Base-by-base conservation (phyloP, 2,329 filamentous ascomycete genomes). In the Trichoderma semiorbis region DNA sequence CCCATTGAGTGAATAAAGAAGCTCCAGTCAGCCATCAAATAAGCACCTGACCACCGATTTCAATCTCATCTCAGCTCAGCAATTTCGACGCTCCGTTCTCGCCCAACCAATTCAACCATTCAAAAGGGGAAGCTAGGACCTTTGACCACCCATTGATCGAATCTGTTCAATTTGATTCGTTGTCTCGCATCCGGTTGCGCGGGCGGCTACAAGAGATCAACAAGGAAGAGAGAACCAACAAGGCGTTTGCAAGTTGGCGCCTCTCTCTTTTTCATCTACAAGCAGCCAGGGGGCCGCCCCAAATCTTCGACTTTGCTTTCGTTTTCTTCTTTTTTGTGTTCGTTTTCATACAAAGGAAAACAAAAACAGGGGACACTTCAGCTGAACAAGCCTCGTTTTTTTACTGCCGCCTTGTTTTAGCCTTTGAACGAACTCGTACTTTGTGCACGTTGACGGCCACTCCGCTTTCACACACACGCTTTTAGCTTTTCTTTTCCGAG, bases 391-490 rank as follows among this genome's bases (percentile, higher is more conserved):
- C 67, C 55, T 50, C 30, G 39, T 61, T 62, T 53, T 58, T 39
- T 50, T 21, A 11, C 36, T 61, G 11, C 39, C 39, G n/a, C 28
- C 28, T 53, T 50, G 34, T 60, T 61, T 61, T 69, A 61, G 66
- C 57, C 66, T 69, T 69, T 61, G 55, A 50, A 69, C 67, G 67
- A 43, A 61, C 67, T 69, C 67, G 67, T 69, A 53, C 67, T 43
- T 43, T 58, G 34, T 21, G 39, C 57, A 60, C 67, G 39, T 39
- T 60, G 24, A 61, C 67, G 55, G 65, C 7, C 53, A 32, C 67
- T 69, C 66, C 66, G 67, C 67, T 53, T 69, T 69, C 67, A 69
- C 67, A 50, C 67, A 36, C 67, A 69, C 67, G 57, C 67, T 58
- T 67, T 67, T 53, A 26, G 55, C 63, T 57, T 67, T 58, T 67